Evolutionary conservation across 306 rosid genomes (phyloP), one percentile per base, ranked within the genome.

Genomic region (Nissolia schottii): DNA sequence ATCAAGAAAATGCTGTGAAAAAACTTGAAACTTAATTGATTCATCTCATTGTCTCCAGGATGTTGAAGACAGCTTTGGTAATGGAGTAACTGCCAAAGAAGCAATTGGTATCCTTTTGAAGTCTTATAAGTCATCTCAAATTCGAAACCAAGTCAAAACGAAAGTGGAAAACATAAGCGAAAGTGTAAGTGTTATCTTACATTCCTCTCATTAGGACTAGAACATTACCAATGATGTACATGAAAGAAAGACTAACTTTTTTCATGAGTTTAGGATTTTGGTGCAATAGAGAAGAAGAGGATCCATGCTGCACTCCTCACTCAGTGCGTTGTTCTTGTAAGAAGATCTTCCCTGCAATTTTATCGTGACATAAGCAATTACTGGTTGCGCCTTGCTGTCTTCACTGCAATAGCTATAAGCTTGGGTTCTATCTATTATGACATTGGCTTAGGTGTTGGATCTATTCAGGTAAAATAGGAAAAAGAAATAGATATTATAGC

Each of bases 291-390:
- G 64, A 81, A 77, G 74, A 81, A 71, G 59, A 80, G 73, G 69
- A 40, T 19, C 31, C 92, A 79, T 16, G 92, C 90, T 48, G 77
- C 83, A 51, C 85, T 91, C 70, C 25, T 59, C 3, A 87, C 84
- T 25, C 95, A 91, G 35, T 83, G 87, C 62, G 60, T 59, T 7
- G 81, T 91, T 71, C 92, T 91, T 12, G 71, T 80, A 37, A 78
- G 79, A 72, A 91, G 97, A 83, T 83, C 92, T 29, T 85, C 82
- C 18, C 8, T 88, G 77, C 87, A 91, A 22, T 82, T 87, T 83
- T 65, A 56, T 34, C 84, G 97, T 0, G 88, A 91, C 79, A 48
- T 78, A 12, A 88, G 92, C 64, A 86, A 91, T 55, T 91, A 91
- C 53, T 88, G 92, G 95, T 24, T 91, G 53, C 92, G 95, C 69